Percentiles rank a stretch among this genome's conserved stretches.
These are phyloP conservation scores for Fusarium nisikadoi DNA, from an alignment of 2,329 filamentous ascomycete species.

Conservation along the genomic window DNA sequence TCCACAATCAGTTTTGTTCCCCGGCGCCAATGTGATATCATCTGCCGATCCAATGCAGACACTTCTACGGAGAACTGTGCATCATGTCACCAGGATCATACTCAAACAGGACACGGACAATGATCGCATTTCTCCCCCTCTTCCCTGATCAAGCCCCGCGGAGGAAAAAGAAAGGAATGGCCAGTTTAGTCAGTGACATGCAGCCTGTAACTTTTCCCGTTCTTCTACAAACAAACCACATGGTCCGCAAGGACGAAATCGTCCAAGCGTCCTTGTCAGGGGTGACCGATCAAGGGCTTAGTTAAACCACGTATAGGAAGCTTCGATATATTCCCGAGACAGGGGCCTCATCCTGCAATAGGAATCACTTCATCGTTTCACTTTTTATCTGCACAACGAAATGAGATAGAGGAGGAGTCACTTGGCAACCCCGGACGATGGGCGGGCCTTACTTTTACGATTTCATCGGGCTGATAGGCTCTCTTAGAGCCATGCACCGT, in stretches of 20 bases:
- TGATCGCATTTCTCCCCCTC: not conserved
- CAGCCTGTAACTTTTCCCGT: not conserved
- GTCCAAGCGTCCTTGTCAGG: slow-evolving; percentile 6
- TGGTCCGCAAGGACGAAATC: slow-evolving; percentile 30
- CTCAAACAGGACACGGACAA: slow-evolving; percentile 6
- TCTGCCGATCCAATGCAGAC: slow-evolving; percentile 8
- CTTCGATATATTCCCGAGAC: slow-evolving; percentile 4
- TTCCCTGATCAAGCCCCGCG: not conserved
- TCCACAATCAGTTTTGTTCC: slow-evolving; percentile 4
- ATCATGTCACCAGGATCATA: not conserved
- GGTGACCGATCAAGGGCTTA: slow-evolving; percentile 10
- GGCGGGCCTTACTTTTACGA: not conserved
- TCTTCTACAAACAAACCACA: slow-evolving; percentile 29
- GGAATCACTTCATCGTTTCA: slow-evolving; percentile 27
- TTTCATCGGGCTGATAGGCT: slow-evolving; percentile 7
- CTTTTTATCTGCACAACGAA: not conserved
- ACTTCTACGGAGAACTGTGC: not conserved
- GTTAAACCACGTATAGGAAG: slow-evolving; percentile 42
- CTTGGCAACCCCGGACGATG: not conserved
- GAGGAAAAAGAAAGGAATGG: not conserved
- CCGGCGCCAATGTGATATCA: not conserved
- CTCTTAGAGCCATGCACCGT: not conserved
- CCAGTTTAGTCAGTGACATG: not conserved
- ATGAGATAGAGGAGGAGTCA: not conserved
- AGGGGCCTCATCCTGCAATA: slow-evolving; percentile 15